Percentiles rank a stretch among this genome's conserved stretches.
These are phyloP conservation scores for Polygonum aviculare DNA, from an alignment of 148 eudicot species.

Conservation along the genomic window DNA sequence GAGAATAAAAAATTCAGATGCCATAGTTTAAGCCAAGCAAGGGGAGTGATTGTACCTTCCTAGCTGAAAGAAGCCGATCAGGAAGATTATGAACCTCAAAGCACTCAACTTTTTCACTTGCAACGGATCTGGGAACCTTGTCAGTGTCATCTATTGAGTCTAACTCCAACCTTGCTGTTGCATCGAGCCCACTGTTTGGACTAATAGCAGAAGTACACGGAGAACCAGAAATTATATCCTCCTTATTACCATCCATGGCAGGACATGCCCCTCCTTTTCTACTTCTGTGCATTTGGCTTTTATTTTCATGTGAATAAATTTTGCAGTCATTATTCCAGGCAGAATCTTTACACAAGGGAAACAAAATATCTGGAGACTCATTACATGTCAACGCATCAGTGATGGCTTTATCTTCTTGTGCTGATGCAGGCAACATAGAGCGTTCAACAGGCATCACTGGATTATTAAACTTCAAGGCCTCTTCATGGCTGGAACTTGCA, in stretches of 20 bases:
- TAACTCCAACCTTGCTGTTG: background rate
- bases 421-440: slow-evolving; percentile 13
- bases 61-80: slow-evolving; percentile 58
- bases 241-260: slow-evolving; percentile 3
- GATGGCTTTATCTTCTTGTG: slow-evolving; percentile 16
- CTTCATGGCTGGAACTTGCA: slow-evolving; percentile 9
- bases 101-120: slow-evolving; percentile 13
- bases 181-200: slow-evolving; percentile 1
- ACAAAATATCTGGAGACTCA: slow-evolving; percentile 20
- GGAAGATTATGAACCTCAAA: slow-evolving; percentile 33
- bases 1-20: background rate
- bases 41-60: slow-evolving; percentile 44
- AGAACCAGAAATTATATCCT: slow-evolving; percentile 12
- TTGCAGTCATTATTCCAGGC: slow-evolving; percentile 14
- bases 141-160: slow-evolving; percentile 9
- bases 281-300: slow-evolving; percentile 4
- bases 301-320: slow-evolving; percentile 11
- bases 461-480: slow-evolving; percentile 10
- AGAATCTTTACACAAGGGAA: slow-evolving; percentile 16
- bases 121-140: slow-evolving; percentile 19
- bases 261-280: slow-evolving; percentile 8
- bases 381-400: slow-evolving; percentile 15
- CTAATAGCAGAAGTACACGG: slow-evolving; percentile 7
- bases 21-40: background rate
- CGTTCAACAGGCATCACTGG: slow-evolving; percentile 14